Evolutionary conservation across 257 asterid genomes (phyloP), one percentile per base, ranked within the genome.

Genomic region (Salvia splendens): DNA sequence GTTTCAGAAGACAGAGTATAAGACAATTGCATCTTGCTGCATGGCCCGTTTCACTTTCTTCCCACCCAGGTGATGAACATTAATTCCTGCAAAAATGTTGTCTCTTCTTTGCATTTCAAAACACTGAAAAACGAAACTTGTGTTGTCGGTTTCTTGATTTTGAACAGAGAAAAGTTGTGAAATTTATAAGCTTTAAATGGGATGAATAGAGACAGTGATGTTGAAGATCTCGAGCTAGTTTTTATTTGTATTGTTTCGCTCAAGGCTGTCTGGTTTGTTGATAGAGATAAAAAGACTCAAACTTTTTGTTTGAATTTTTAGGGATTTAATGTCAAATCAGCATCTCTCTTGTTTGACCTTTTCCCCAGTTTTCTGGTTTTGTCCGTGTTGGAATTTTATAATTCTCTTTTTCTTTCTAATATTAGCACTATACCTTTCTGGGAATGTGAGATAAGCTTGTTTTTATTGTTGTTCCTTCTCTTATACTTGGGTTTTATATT

Each of bases 361-460:
- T 61, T 75, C n/a, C 62, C 61, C 56, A 12, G 15, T 30, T 72
- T 58, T 73, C 45, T 56, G 75, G 63, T 46, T 71, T 51, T 55
- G 54, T 57, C 36, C 60, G 17, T 53, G 50, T 47, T 65, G 47
- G n/a, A 17, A 10, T 24, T 61, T 54, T 67, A 42, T 35, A 8
- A 3, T 52, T 52, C 20, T 3, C 1, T 8, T 24, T 53, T 24
- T 12, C 66, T 61, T 70, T 60, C 73, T 71, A 33, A 48, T 47
- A 46, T 24, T 53, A 47, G 78, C 33, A 10, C 17, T 57, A n/a
- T 16, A 35, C 65, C 24, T 61, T 55, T 66, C 47, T 69, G 71
- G 77, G 80, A 75, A 54, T 68, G 70, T 67, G 76, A 76, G 78
- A 64, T 68, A 16, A 55, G 66, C 48, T 76, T 76, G 84, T 70